A percentile compares a stretch with the other conserved stretches of the same genome.
These are phyloP conservation scores for Geotrichum siamense DNA, from an alignment of 1,139 yeast species.

Conservation along the genomic window DNA sequence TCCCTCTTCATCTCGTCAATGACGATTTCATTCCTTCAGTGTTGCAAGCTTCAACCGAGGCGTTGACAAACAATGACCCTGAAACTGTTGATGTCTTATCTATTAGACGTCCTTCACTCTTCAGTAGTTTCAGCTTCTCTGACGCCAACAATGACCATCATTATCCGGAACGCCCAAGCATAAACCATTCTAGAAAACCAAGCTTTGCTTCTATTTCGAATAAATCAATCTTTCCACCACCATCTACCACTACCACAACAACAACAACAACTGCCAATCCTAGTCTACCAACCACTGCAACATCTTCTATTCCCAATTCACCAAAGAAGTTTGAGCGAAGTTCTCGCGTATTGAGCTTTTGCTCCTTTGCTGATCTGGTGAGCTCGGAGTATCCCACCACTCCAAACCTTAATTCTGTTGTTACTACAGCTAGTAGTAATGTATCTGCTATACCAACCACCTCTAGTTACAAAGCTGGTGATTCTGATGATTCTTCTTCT, in stretches of 20 bases:
- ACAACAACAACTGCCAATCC: background rate
- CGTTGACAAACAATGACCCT: conserved; percentile 51
- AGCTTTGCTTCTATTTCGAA: conserved; percentile 11
- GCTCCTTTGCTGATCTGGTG: conserved; percentile 16
- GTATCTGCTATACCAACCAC: background rate
- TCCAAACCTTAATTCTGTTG: background rate
- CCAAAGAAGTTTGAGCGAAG: background rate
- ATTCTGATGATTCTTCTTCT: background rate
- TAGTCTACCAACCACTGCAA: background rate
- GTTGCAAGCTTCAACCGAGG: conserved; percentile 66
- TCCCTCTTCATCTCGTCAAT: conserved; percentile 44
- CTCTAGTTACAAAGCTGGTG: background rate
- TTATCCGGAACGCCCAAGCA: conserved; percentile 2
- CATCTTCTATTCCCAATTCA: background rate
- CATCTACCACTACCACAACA: too few species aligned
- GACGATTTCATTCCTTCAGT: conserved; percentile 80
- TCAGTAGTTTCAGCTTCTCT: conserved; percentile 9
- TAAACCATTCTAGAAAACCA: conserved; percentile 1
- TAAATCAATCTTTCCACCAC: background rate
- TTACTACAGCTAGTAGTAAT: background rate
- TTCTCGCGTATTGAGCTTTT: conserved; percentile 14
- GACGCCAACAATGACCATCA: conserved; percentile 1
- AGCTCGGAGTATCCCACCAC: conserved; percentile 7
- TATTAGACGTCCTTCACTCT: conserved; percentile 43
- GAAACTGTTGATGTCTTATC: conserved; percentile 64